Conservation (phyloP, 2,329 filamentous ascomycete genomes). For the Aspergillus texensis region DNA sequence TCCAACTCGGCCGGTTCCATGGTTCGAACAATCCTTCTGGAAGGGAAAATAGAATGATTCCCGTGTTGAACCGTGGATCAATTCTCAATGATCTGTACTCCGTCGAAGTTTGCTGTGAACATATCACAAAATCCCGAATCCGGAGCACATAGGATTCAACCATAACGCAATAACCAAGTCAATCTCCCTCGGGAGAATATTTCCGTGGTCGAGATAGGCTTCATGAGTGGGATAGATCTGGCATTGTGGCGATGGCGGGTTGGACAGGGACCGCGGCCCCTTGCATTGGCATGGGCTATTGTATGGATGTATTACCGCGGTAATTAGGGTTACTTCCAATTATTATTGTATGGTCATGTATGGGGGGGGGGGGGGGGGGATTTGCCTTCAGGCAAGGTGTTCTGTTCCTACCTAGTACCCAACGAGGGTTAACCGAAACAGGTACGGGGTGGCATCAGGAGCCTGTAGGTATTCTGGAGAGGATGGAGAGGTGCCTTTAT, state of each 20-base stretch:
- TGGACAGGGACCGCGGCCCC: not conserved
- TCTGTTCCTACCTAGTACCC: not conserved
- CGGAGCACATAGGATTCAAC: not conserved
- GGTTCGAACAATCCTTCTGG: slow-evolving; percentile 14
- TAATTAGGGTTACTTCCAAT: not conserved
- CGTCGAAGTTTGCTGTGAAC: not conserved
- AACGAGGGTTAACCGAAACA: not conserved
- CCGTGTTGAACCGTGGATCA: slow-evolving; percentile 21
- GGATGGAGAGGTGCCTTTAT: not conserved
- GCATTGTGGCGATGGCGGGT: not conserved
- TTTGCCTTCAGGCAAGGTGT: not conserved
- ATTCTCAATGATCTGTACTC: slow-evolving; percentile 8
- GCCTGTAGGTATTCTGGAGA: not conserved
- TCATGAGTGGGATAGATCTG: not conserved
- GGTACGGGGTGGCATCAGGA: not conserved
- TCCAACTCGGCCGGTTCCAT: slow-evolving; percentile 13
- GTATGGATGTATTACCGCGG: not conserved
- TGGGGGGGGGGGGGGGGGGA: too few species aligned
- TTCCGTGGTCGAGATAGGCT: not conserved
- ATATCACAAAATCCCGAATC: too few species aligned
- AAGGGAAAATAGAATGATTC: slow-evolving; percentile 12
- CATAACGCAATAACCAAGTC: not conserved
- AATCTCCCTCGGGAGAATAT: not conserved
- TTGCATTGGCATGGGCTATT: slow-evolving; percentile 4
- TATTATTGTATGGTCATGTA: slow-evolving; percentile 4